Base-by-base conservation (phyloP, 345 rosid genomes). In the Laguncularia racemosa region DNA sequence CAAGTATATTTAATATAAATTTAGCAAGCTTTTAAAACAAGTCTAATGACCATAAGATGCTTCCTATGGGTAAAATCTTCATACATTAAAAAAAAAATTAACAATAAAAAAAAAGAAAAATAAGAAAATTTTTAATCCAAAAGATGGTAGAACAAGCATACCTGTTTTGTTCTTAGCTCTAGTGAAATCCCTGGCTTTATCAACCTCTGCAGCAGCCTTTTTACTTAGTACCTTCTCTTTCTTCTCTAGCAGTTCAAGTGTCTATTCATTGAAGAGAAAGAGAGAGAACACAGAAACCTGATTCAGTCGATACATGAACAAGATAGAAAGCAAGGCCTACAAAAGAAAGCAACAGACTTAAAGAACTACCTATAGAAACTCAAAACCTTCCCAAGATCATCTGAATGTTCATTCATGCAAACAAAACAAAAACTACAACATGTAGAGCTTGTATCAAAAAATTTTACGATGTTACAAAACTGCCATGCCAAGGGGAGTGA, bases 171-270 rank as follows among this genome's bases (percentile, higher is more conserved):
- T 91, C 76, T 74, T 86, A 3, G 78, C 81, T 48, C 77, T 78
- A 23, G 88, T 60, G 53, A 76, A 88, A 12, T 84, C 96, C 72
- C 71, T 88, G 0, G 98, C 95, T 59, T 71, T 91, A 46, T 88
- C 98, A 67, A 84, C 92, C 84, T 91, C 96, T 2, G 66, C 68
- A 56, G 78, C 69, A 54, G 89, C 91, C 70, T 91, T 91, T 70
- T 84, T 91, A 12, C 72, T 16, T 3, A 91, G 92, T 18, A 91
- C 95, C 52, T 89, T 88, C 75, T 91, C 98, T 71, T 88, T 91
- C 55, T 91, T 91, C 84, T 91, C 98, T 13, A 91, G 67, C 98
- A 91, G 85, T 71, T 88, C 98, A 64, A 88, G 92, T 14, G 98
- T 91, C 98, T 91, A 64, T 28, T 15, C 19, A 1, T 7, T 1